Conservation (phyloP, 1,139 yeast genomes). For the Geotrichum fermentans region DNA sequence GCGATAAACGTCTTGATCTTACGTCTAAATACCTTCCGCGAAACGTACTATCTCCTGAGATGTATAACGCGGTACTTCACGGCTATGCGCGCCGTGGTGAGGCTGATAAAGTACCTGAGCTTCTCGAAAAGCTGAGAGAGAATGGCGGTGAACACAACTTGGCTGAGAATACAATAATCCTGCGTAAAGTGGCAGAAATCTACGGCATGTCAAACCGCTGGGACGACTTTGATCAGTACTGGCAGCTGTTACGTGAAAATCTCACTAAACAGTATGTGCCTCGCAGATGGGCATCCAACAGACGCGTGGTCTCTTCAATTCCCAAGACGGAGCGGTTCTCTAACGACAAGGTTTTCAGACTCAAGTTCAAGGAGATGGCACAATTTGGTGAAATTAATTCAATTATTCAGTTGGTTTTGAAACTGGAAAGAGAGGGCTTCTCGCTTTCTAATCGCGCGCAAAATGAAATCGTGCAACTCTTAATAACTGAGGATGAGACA, state of each 20-base stretch:
- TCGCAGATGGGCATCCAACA: not conserved
- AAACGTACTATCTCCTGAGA: constrained; percentile 26
- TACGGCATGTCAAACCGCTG: constrained; percentile 16
- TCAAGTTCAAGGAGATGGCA: constrained; percentile 14
- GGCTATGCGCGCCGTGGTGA: constrained; percentile 9
- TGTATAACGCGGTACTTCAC: constrained; percentile 22
- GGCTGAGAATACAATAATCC: constrained; percentile 3
- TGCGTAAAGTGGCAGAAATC: constrained; percentile 12
- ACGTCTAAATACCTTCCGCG: constrained; percentile 28
- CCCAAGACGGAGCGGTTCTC: constrained; percentile 8
- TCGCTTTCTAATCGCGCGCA: constrained; percentile 10
- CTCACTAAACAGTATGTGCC: constrained; percentile 14
- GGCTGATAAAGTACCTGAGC: not conserved
- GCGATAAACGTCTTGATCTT: constrained; percentile 25
- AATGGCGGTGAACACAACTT: constrained; percentile 6
- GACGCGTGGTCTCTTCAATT: not conserved
- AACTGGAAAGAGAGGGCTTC: constrained; percentile 12
- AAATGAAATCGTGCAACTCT: constrained; percentile 8
- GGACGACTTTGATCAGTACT: constrained; percentile 18
- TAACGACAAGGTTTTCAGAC: constrained; percentile 14
- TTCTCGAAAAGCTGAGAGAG: constrained; percentile 3
- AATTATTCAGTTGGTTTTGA: constrained; percentile 6
- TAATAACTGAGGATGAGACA: constrained; percentile 8
- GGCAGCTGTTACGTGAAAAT: constrained; percentile 6
- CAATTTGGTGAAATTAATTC: constrained; percentile 6